Base-by-base conservation (phyloP, 148 eudicot species). In the Linanthus parryae region DNA sequence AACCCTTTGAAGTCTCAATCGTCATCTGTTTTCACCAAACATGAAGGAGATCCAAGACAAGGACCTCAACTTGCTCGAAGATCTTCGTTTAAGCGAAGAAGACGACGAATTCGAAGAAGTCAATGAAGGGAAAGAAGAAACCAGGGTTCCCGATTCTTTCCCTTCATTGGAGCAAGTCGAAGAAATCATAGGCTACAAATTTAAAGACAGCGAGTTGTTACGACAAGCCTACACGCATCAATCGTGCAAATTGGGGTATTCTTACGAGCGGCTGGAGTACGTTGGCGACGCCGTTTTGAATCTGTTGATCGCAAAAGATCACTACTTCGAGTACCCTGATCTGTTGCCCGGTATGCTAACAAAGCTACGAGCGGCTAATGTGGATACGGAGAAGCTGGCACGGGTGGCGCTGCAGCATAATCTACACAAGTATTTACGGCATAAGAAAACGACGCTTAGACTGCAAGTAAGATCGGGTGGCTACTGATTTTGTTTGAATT, bases 371-470 rank as follows among this genome's bases (percentile, higher is more conserved):
- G 54, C 78, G 1, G 75, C 67, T 21, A 77, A 77, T 49, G 78
- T 77, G 4, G 69, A 69, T 20, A 73, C 68, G 1, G 77, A 76
- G 64, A 73, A 73, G 44, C 74, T 77, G n/a, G 82, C 75, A 0
- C 63, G 78, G 2, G 78, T 59, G 2, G 78, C 78, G 3, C 42
- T 73, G 7, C 54, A 62, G 13, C 58, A 52, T 27, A 51, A 54
- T 11, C 56, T 77, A 8, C 58, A 73, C 36, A 61, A 43, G 25
- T 65, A 45, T 30, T n/a, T 71, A 17, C 63, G 67, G 7, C 70
- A 69, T 45, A 54, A 57, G 1, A 57, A 27, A 7, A 53, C 59
- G 5, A 20, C 46, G 3, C 68, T 69, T 27, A 36, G 17, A 0
- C 25, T 36, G 40, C 59, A 64, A 45, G 78, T 73, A 52, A 31